Base-by-base conservation (phyloP, 2,329 filamentous ascomycete species). In the Hypoxylon sp. region DNA sequence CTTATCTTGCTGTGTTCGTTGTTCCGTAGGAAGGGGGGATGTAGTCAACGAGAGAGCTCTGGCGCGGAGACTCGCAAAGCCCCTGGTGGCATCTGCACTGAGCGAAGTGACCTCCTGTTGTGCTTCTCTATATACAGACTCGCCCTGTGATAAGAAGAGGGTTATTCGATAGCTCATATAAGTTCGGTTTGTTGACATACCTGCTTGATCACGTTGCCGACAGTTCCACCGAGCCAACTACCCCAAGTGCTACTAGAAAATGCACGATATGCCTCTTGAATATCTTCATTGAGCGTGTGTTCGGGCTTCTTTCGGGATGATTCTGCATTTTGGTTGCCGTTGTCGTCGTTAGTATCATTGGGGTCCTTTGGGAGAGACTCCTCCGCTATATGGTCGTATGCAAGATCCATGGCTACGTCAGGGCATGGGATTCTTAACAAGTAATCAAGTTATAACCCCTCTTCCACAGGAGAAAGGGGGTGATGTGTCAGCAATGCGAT, bases 361-460 rank as follows among this genome's bases (percentile, higher is more conserved):
- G 84, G 77, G 63, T 90, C 85, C 74, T 89, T 87, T 42, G 88
- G 85, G 69, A 93, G 87, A 56, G 89, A 87, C 79, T 96, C 91
- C 83, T 97, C 94, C 79, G 94, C 91, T 76, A 98, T 97, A 81
- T 97, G 94, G 78, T 99, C 96, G 87, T 98, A 99, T 48, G 94
- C 94, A 77, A 97, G 86, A 88, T 99, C 96, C 96, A 99, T 98
- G 72, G 71, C 76, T 59, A 53, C 64, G 50, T 48, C 29, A 47
- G 54, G 47, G 37, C 65, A 68, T 72, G 70, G 62, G 62, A 67
- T 51, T 47, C 47, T 52, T 37, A 42, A 54, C 47, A 42, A 59
- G 46, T 55, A 61, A 55, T 5, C 3, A 50, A 63, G 47, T 39
- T 39, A 53, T 5, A 46, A 51, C 62, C 58, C 68, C 62, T 66